These are phyloP conservation scores for Persicaria tinctoria DNA, from an alignment of 148 eudicot species.

Conservation along the genomic window DNA sequence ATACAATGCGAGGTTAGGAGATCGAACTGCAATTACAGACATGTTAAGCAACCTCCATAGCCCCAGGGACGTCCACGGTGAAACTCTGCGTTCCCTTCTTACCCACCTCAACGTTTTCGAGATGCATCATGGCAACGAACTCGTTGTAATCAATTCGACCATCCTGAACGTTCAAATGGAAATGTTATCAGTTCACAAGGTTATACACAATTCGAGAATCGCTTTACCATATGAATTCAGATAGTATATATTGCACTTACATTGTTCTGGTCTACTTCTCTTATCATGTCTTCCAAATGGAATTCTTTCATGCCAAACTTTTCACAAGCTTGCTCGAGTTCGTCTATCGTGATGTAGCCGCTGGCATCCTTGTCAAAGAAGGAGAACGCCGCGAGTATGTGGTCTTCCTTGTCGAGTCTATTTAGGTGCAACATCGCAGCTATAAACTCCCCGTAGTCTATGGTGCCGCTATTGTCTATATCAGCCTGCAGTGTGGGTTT, in stretches of 20 bases:
- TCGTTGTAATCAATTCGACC: conserved; percentile 84
- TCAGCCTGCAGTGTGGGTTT: conserved; percentile 44
- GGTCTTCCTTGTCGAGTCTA: conserved; percentile 74
- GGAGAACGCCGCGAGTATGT: conserved; percentile 66
- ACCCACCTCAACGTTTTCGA: neutral
- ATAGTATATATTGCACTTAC: conserved; percentile 20
- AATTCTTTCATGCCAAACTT: conserved; percentile 56
- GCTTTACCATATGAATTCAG: no score
- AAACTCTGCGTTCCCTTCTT: neutral
- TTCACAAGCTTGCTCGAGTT: conserved; percentile 73
- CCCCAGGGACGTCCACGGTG: neutral
- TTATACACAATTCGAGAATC: no score
- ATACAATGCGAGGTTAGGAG: no score
- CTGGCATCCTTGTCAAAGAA: conserved; percentile 93
- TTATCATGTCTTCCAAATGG: conserved; percentile 62
- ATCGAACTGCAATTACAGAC: neutral
- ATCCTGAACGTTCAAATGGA: conserved; percentile 43
- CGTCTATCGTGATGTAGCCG: conserved; percentile 76
- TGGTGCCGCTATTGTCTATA: conserved; percentile 68
- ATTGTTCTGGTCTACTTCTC: conserved; percentile 68
- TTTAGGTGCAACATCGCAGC: conserved; percentile 86
- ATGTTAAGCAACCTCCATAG: neutral
- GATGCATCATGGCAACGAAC: conserved; percentile 87
- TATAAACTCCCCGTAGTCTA: conserved; percentile 72
- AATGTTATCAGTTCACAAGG: neutral